These are phyloP conservation scores for Septoria linicola DNA, from an alignment of 2,329 filamentous ascomycete genomes.

Conservation along the genomic window DNA sequence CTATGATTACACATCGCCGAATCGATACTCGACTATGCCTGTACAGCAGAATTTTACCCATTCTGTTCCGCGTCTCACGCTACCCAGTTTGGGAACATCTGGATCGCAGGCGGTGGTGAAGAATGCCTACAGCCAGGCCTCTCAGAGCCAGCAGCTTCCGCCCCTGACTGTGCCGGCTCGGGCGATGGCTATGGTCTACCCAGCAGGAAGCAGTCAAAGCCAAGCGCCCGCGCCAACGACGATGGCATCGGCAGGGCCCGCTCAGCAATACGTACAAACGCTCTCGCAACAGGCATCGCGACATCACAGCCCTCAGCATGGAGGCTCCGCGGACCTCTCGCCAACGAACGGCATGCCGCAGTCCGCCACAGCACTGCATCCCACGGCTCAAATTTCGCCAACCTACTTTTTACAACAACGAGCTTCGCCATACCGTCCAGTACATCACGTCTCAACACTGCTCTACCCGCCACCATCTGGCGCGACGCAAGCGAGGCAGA, in stretches of 20 bases:
- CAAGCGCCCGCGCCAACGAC: slow-evolving; percentile 44
- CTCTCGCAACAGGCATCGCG: slow-evolving; percentile 43
- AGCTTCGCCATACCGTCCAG: slow-evolving; percentile 87
- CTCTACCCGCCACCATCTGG: slow-evolving; percentile 80
- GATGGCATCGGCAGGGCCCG: slow-evolving; percentile 25
- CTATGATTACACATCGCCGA: slow-evolving; percentile 32
- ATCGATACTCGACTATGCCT: slow-evolving; percentile 36
- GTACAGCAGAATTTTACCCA: slow-evolving; percentile 33
- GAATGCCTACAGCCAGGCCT: slow-evolving; percentile 26
- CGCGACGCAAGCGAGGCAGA: slow-evolving; percentile 62
- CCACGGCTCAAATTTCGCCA: slow-evolving; percentile 70
- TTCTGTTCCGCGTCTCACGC: slow-evolving; percentile 57
- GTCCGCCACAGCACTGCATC: slow-evolving; percentile 53
- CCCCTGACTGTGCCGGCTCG: slow-evolving; percentile 59
- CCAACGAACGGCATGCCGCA: slow-evolving; percentile 66
- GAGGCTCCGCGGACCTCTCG: slow-evolving; percentile 59
- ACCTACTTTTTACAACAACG: slow-evolving; percentile 84
- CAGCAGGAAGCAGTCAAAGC: slow-evolving; percentile 56
- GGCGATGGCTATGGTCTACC: slow-evolving; percentile 74
- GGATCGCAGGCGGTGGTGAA: slow-evolving; percentile 39
- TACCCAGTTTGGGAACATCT: slow-evolving; percentile 69
- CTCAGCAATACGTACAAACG: slow-evolving; percentile 25
- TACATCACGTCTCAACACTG: slow-evolving; percentile 86
- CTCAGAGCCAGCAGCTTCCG: slow-evolving; percentile 54
- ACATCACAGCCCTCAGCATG: slow-evolving; percentile 52